Evolutionary conservation across 148 eudicot species (phyloP).

Genomic region (Spergularia bocconei): DNA sequence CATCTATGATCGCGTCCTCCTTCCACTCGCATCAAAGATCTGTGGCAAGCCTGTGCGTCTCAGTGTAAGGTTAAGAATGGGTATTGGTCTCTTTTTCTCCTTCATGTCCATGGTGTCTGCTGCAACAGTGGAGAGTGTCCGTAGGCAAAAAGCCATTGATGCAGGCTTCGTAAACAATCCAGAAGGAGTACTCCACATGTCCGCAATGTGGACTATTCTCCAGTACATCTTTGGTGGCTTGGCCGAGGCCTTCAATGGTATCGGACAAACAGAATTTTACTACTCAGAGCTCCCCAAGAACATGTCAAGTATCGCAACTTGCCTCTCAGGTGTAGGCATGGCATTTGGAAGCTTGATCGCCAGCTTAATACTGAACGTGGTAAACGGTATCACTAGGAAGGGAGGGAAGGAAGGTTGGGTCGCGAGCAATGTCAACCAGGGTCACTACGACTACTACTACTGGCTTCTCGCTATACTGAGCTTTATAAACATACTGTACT

Average conservation of each 20-base stretch:
- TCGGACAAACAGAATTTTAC: conserved; percentile 75
- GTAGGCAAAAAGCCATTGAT: conserved; percentile 46
- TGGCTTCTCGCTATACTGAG: conserved; percentile 63
- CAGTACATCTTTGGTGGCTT: conserved; percentile 53
- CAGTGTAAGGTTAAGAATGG: conserved; percentile 66
- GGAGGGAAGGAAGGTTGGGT: conserved; percentile 66
- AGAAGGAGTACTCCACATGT: conserved; percentile 46
- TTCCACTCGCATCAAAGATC: conserved; percentile 72
- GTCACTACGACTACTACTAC: conserved; percentile 70
- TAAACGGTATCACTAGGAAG: conserved; percentile 34
- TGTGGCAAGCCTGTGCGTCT: conserved; percentile 49
- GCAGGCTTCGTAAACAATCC: conserved; percentile 40
- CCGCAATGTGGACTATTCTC: conserved; percentile 71
- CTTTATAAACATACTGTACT: conserved; percentile 53
- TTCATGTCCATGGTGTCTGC: conserved; percentile 55
- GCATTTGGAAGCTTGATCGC: conserved; percentile 61
- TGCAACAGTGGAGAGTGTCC: conserved; percentile 54
- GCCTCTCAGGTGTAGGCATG: conserved; percentile 50
- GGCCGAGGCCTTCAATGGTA: conserved; percentile 71
- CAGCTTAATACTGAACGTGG: conserved; percentile 43
- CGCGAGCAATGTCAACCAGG: conserved; percentile 56
- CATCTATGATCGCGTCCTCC: conserved; percentile 59
- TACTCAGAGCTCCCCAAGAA: conserved; percentile 78
- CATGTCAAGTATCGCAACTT: conserved; percentile 76
- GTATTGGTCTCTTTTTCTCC: conserved; percentile 55